Conservation (phyloP, 2,329 filamentous ascomycete genomes). For the Microdochium trichocladiopsis region DNA sequence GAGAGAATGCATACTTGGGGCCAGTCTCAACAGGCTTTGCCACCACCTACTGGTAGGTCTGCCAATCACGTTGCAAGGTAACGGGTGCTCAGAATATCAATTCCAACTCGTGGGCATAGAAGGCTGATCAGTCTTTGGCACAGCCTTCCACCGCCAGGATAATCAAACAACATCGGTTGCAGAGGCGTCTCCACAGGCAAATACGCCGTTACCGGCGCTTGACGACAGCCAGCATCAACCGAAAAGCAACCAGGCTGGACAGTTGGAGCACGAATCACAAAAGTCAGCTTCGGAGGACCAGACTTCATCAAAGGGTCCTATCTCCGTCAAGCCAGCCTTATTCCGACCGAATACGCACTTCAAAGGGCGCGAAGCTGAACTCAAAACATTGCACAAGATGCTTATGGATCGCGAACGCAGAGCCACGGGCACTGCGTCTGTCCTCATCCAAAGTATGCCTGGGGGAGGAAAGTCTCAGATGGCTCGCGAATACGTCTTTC, state of each 20-base stretch:
- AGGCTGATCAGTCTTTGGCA: neutral
- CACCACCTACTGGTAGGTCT: neutral
- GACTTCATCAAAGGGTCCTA: conserved; percentile 11
- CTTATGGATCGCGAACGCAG: conserved; percentile 50
- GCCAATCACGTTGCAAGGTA: neutral
- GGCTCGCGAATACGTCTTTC: conserved; percentile 59
- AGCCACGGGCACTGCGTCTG: conserved; percentile 51
- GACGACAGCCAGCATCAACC: neutral
- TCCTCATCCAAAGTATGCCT: conserved; percentile 56
- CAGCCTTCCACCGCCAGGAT: too few species aligned
- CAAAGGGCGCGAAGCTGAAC: conserved; percentile 49
- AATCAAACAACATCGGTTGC: too few species aligned
- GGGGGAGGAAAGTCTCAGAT: conserved; percentile 65
- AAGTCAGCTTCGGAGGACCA: conserved; percentile 15
- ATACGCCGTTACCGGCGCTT: too few species aligned
- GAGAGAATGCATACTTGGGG: conserved; percentile 35
- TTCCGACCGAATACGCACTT: conserved; percentile 55
- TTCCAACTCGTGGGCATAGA: neutral
- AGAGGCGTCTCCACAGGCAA: too few species aligned
- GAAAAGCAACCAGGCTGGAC: neutral
- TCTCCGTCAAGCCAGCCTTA: conserved; percentile 41
- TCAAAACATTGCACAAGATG: conserved; percentile 50
- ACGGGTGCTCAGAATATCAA: neutral
- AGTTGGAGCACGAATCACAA: conserved; percentile 9
- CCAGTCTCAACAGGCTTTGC: neutral